Evolutionary conservation across 768 basidiomycete genomes (phyloP).

Genomic region (Lactifluus hygrophoroides): DNA sequence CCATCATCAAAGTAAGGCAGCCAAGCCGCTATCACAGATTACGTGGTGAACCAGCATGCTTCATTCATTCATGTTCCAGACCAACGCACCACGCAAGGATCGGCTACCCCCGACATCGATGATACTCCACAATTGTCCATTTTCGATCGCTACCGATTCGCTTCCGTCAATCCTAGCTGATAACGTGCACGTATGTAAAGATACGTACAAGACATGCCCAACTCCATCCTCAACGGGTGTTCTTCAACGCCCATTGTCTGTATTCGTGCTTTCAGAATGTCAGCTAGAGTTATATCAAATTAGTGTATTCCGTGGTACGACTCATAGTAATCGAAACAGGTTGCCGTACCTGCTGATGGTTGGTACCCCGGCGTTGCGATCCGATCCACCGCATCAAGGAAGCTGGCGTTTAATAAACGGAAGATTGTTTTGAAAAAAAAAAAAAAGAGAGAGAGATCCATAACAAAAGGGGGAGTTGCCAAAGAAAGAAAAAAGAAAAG

Average conservation of each 20-base stretch:
- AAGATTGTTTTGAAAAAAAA: background rate
- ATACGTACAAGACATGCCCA: constrained; percentile 24
- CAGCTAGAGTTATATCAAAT: constrained; percentile 31
- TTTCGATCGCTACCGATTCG: constrained; percentile 17
- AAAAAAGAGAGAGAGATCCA: too few relatives aligned
- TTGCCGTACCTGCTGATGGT: constrained; percentile 40
- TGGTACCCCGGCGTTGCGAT: constrained; percentile 42
- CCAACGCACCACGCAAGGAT: constrained; percentile 41
- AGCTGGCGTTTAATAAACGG: constrained; percentile 31
- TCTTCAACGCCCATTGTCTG: constrained; percentile 59
- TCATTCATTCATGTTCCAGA: background rate
- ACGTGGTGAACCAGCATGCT: background rate
- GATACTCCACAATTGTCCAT: constrained; percentile 46
- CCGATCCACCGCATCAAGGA: constrained; percentile 46
- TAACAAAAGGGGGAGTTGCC: too few relatives aligned
- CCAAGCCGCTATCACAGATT: constrained; percentile 42
- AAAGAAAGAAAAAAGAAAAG: background rate
- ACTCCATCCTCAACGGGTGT: constrained; percentile 46
- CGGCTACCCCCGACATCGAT: constrained; percentile 61
- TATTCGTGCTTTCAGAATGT: constrained; percentile 56
- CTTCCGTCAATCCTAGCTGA: background rate
- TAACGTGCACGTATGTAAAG: background rate
- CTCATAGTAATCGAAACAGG: too few relatives aligned
- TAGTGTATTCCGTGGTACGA: too few relatives aligned
- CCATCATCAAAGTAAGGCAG: constrained; percentile 64